Percentiles rank a stretch among this genome's conserved stretches.
Conservation (phyloP, 169 alveolate species). For the Plasmodium ovale region DNA sequence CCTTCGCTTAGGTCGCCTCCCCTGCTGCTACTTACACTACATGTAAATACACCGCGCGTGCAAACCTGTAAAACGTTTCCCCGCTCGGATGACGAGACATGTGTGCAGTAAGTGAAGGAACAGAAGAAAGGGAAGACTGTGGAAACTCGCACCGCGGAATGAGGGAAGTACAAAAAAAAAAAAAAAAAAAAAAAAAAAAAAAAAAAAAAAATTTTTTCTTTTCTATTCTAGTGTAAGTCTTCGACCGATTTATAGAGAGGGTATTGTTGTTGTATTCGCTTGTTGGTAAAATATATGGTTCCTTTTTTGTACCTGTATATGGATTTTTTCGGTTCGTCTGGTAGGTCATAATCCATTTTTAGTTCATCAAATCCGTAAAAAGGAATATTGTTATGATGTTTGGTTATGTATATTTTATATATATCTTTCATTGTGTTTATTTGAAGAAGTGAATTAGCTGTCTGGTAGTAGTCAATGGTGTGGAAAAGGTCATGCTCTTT, state of each 20-base stretch:
- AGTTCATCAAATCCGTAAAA: conserved; percentile 63
- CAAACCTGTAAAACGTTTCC: not conserved
- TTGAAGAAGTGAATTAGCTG: conserved; percentile 25
- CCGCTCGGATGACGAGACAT: no score
- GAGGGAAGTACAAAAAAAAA: no score
- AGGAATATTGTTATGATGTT: conserved; percentile 65
- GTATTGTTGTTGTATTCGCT: conserved; percentile 39
- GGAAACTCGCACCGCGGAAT: no score
- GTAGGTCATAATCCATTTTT: conserved; percentile 3
- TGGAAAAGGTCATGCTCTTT: conserved; percentile 78
- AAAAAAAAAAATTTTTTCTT: not conserved
- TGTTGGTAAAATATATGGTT: conserved; percentile 59
- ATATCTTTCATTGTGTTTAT: conserved; percentile 29
- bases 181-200: conserved; percentile 1
- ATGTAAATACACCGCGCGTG: conserved; percentile 2
- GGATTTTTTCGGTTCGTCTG: conserved; percentile 14
- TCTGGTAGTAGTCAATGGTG: conserved; percentile 80
- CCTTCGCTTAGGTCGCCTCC: not conserved
- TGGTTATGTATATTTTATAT: conserved; percentile 27
- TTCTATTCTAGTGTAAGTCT: conserved; percentile 3
- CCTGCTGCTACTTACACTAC: not conserved
- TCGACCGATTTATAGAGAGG: conserved; percentile 45
- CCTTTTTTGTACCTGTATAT: conserved; percentile 38
- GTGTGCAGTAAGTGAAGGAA: no score
- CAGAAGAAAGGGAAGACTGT: no score